Conservation (phyloP, 768 basidiomycete genomes). For the Russula compacta region DNA sequence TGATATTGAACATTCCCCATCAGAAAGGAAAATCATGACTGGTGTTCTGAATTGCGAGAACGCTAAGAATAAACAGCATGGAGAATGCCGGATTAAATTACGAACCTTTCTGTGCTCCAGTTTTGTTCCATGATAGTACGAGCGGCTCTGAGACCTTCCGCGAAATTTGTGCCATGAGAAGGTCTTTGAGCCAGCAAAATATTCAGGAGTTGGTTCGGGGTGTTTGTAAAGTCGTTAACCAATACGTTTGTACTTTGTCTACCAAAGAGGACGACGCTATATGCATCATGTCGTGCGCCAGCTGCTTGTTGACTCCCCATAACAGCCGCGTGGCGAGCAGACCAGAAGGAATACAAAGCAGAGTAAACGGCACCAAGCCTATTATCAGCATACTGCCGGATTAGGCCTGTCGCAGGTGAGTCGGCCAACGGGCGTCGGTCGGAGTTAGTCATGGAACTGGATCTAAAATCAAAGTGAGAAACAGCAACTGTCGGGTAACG, state of each 20-base stretch:
- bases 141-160: conserved; percentile 31
- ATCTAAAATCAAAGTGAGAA: conserved; percentile 28
- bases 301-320: conserved; percentile 21
- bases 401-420: conserved; percentile 34
- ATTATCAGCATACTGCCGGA: conserved; percentile 33
- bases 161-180: conserved; percentile 36
- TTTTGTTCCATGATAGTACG: conserved; percentile 33
- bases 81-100: not conserved
- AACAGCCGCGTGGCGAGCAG: conserved; percentile 36
- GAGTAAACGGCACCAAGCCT: conserved; percentile 52
- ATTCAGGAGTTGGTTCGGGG: conserved; percentile 37
- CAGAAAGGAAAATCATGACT: conserved; percentile 49
- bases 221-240: conserved; percentile 38
- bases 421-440: conserved; percentile 39
- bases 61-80: not conserved
- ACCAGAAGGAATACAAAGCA: conserved; percentile 48
- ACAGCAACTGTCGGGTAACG: not conserved
- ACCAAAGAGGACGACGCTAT: conserved; percentile 45
- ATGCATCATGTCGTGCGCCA: conserved; percentile 39
- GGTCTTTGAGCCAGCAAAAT: conserved; percentile 29
- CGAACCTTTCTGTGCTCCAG: conserved; percentile 45
- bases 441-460: conserved; percentile 37
- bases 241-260: conserved; percentile 22
- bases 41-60: conserved; percentile 31
- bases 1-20: conserved; percentile 37